Evolutionary conservation across 2,329 filamentous ascomycete species (phyloP), one percentile per base, ranked within the genome.

Genomic region (Sclerotinia trifoliorum): DNA sequence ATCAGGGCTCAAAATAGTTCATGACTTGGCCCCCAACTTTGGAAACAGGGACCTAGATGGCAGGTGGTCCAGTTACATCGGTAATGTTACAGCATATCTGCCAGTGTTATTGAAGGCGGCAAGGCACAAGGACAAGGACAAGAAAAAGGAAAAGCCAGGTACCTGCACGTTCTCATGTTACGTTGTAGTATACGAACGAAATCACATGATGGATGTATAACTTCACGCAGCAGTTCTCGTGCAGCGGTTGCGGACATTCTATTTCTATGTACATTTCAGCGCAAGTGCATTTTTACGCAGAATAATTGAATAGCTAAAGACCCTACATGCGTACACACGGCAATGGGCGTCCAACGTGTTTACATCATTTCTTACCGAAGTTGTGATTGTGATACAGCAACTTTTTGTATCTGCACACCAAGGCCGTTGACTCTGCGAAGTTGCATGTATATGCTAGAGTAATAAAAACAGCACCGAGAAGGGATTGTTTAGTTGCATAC

Each of bases 201-300:
- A 62, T 62, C 60, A 62, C 60, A 62, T 62, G 60, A 62, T 62
- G n/a, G 46, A 51, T 62, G 60, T 62, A 39, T 26, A 26, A 62
- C 60, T 62, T 49, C 60, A 62, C 60, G 46, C 60, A 62, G n/a
- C 60, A 62, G 15, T 62, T 51, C n/a, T 62, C 60, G n/a, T 26
- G 32, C 60, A 51, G 46, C 29, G 60, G 46, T 2, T 62, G 39
- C 46, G 60, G 44, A 49, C 60, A 51, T 62, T 51, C n/a, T 29
- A 39, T 39, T 26, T 35, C 35, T 26, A 51, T 26, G 44, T 51
- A 19, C 17, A 26, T 49, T 51, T 39, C 46, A 26, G 46, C 46
- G 46, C 60, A 39, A 62, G 60, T 62, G 58, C 48, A 44, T 35
- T 24, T 19, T 8, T 49, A 32, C 26, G 21, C 26, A 24, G 44